These are phyloP conservation scores for Aspergillus pseudoterreus DNA, from an alignment of 2,329 filamentous ascomycete species.

Conservation along the genomic window DNA sequence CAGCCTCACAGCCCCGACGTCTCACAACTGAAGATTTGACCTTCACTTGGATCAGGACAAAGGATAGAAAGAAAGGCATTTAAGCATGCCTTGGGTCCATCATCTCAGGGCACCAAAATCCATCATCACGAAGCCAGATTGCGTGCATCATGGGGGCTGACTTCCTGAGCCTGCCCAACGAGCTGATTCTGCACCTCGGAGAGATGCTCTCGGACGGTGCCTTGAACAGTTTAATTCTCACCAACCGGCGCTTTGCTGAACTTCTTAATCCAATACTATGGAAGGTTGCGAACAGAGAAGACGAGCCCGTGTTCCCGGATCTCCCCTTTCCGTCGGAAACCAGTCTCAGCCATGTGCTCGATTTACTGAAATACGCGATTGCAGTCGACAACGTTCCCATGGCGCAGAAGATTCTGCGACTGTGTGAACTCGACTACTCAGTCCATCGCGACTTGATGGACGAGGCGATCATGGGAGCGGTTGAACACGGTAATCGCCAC, in stretches of 20 bases:
- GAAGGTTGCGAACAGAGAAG: not conserved
- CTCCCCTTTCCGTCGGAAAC: not conserved
- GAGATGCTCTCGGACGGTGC: not conserved
- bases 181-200: not conserved
- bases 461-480: not conserved
- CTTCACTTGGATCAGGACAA: too few species aligned
- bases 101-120: not conserved
- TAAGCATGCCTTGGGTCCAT: too few species aligned
- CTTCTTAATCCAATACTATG: not conserved
- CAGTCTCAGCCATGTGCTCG: not conserved
- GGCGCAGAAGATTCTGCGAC: not conserved
- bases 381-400: not conserved
- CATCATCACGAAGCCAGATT: not conserved
- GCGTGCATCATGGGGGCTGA: not conserved
- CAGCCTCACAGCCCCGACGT: too few species aligned
- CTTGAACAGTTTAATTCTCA: not conserved
- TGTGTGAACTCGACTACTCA: not conserved
- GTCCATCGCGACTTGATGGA: not conserved
- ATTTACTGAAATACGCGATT: not conserved
- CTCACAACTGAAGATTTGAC: too few species aligned
- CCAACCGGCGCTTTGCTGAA: not conserved
- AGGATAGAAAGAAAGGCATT: too few species aligned
- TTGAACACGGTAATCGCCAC: not conserved
- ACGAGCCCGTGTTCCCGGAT: not conserved
- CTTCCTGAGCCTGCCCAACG: not conserved